Base-by-base conservation (phyloP, 1,139 yeast genomes). In the Martiniozyma asiatica region DNA sequence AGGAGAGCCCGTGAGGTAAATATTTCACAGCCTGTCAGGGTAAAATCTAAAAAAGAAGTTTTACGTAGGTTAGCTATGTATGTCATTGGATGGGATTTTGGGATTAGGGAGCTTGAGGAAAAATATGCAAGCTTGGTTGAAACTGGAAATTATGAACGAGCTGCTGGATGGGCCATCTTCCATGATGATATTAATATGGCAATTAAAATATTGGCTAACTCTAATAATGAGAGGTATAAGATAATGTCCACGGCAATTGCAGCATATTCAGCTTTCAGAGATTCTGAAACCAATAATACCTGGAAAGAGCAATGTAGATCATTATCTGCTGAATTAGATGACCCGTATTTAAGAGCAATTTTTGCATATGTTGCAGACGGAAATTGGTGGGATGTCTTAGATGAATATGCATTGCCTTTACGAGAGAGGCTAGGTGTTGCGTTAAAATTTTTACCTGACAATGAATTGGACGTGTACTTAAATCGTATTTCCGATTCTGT, bases 151-250 rank as follows among this genome's bases (percentile, higher is more conserved):
- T 68, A 68, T 37, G 94, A 84, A 40, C 77, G 89, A 48, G 97
- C 98, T 1, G 98, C 97, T 1, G 97, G 94, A 0, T 84, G 95
- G 94, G 96, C 97, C 0, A 89, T 85, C 1, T 89, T 89, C 53
- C 92, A 84, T 50, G 95, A 94, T 2, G 81, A 85, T 51, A 80
- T 89, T 2, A 68, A 71, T 4, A 66, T 75, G 34, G 95, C 96
- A 0, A 80, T 87, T 8, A 73, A 71, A 20, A 76, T 84, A 9
- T 58, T 89, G 33, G 60, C 64, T 2, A 51, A 53, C 13, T 68
- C 84, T 3, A 67, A 68, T 30, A 69, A 67, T 33, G 80, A 75
- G 43, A 59, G 78, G 30, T 62, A 82, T 28, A 56, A 80, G 30
- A 63, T 89, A 29, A 85, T 89, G 66, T 84, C 95, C 0, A 79